A percentile compares a stretch with the other conserved stretches of the same genome.
These are phyloP conservation scores for Aurinia saxatilis DNA, from an alignment of 345 rosid species.

Conservation along the genomic window DNA sequence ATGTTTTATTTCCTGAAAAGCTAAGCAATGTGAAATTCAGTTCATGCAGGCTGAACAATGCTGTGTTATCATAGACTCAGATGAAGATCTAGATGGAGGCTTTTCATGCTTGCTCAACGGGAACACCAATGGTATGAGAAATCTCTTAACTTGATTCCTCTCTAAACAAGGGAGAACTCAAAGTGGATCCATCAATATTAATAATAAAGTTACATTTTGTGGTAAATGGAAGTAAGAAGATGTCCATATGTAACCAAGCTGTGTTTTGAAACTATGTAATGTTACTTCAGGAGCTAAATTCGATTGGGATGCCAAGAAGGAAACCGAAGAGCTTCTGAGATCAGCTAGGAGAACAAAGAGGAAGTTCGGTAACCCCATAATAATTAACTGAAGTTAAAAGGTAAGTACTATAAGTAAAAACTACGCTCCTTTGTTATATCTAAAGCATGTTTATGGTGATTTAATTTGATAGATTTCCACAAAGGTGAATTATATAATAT, in stretches of 20 bases:
- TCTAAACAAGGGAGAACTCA: not conserved
- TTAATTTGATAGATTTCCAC: not conserved
- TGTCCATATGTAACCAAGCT: not conserved
- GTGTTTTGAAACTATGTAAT: not conserved
- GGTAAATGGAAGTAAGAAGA: not conserved
- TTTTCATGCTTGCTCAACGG: conserved; percentile 60
- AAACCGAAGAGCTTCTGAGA: conserved; percentile 55
- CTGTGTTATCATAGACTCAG: conserved; percentile 49
- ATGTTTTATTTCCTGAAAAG: not conserved
- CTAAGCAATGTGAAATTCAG: not conserved
- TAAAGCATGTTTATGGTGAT: not conserved
- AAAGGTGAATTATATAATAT: not conserved
- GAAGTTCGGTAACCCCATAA: conserved; percentile 45
- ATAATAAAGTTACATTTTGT: not conserved
- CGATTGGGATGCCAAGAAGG: conserved; percentile 49
- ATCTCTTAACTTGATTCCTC: not conserved
- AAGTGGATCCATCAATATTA: not conserved
- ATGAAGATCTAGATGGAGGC: conserved; percentile 74
- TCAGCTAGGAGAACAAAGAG: conserved; percentile 79
- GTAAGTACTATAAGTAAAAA: conserved; percentile 16
- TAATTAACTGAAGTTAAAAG: conserved; percentile 52
- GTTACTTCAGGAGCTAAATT: conserved; percentile 22
- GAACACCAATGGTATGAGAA: conserved; percentile 48
- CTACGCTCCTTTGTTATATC: not conserved
- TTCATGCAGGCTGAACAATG: conserved; percentile 41